Evolutionary conservation across 148 eudicot genomes (phyloP), one percentile per base, ranked within the genome.

Genomic region (Arbutus unedo): DNA sequence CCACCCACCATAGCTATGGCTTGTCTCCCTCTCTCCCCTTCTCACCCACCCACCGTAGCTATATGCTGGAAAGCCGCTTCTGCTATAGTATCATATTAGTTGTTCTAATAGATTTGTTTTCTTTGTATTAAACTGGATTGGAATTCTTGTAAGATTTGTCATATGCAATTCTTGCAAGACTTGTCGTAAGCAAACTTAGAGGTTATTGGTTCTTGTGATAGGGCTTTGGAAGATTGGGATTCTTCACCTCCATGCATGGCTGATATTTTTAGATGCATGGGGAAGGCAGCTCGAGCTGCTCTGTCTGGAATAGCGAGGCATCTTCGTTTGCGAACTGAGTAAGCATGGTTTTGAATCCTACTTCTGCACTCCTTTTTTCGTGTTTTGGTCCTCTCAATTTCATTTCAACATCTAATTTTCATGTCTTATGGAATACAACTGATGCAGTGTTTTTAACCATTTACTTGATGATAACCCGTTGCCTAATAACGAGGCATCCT

Each of bases 241-340:
- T 88, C 95, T 78, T 91, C 95, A 82, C 97, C 98, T 53, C 97
- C 98, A 71, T 93, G 97, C 88, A 90, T 93, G 97, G 88, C 92
- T 79, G 97, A 95, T 82, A 86, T 87, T 64, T 95, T 93, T 85
- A 87, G 93, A 87, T 93, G 98, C 87, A 88, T 95, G 92, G 98
- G 97, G 54, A 95, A 87, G 86, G 90, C 95, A 21, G 95, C 95
- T 86, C 97, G 95, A 84, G 91, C 91, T 86, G 92, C 90, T 85
- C 85, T 95, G 71, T 86, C 89, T 87, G 97, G 92, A 71, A 91
- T 95, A 86, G 97, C 95, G 49, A 92, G 95, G 81, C 94, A 91
- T 85, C 97, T 95, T 78, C 95, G 97, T 75, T 81, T 95, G 87
- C 91, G 98, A 80, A 88, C 90, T 88, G 97, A 95, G 98, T 95